Percentiles rank a stretch among this genome's conserved stretches.
phyloP scores from a whole-genome alignment of 352 stramenopile species.

The Phytophthora cryptogea region DNA sequence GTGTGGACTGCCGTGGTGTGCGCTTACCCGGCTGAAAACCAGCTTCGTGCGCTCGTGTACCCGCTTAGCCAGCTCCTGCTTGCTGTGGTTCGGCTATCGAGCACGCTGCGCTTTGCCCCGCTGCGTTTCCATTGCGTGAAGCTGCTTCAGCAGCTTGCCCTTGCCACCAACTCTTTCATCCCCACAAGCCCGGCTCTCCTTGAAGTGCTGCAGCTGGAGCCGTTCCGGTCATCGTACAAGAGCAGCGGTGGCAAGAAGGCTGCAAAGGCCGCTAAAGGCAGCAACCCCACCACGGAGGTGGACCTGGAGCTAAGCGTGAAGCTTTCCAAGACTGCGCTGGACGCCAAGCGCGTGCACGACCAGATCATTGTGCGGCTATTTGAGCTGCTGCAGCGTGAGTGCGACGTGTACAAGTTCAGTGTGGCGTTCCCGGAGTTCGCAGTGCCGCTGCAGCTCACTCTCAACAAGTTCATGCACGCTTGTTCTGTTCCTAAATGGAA shows the following conservation, averaged over 20 bases:
- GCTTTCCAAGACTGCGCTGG: constrained; percentile 89
- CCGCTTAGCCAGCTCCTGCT: constrained; percentile 93
- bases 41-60: constrained; percentile 95
- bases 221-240: constrained; percentile 90
- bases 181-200: constrained; percentile 94
- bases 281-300: constrained; percentile 49
- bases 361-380: constrained; percentile 92
- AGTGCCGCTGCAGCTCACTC: constrained; percentile 83
- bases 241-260: constrained; percentile 45
- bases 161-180: constrained; percentile 95
- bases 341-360: constrained; percentile 88
- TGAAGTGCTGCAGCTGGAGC: constrained; percentile 92
- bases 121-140: constrained; percentile 97
- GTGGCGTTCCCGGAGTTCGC: constrained; percentile 96
- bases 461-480: constrained; percentile 90
- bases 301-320: constrained; percentile 90
- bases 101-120: constrained; percentile 86
- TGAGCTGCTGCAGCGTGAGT: constrained; percentile 94
- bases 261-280: constrained; percentile 22
- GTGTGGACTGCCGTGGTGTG: constrained; percentile 96
- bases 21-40: constrained; percentile 79
- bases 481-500: constrained; percentile 84
- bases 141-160: constrained; percentile 95
- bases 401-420: constrained; percentile 96
- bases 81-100: constrained; percentile 76